Evolutionary conservation across 768 basidiomycete genomes (phyloP).

Genomic region (Cubamyces sp.): DNA sequence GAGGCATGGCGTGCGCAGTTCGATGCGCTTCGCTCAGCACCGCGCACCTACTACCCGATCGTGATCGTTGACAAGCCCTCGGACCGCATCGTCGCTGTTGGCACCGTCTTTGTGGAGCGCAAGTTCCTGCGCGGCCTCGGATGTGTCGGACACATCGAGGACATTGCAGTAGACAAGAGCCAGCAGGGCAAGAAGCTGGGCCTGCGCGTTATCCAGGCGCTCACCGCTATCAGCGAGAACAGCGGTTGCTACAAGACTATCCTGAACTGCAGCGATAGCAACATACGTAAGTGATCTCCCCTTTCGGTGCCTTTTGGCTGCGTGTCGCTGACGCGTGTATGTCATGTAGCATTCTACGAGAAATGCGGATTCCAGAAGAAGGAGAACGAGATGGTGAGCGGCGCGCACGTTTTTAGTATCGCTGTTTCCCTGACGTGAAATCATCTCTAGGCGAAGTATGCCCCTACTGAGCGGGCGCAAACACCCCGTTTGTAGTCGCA

Average conservation of each 20-base stretch:
- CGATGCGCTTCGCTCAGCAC: constrained; percentile 53
- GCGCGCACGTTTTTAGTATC: constrained; percentile 9
- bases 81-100: constrained; percentile 83
- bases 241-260: constrained; percentile 95
- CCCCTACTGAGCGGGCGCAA: constrained; percentile 45
- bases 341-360: constrained; percentile 82
- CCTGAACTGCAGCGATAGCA: constrained; percentile 88
- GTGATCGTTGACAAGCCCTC: constrained; percentile 78
- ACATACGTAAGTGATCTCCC: constrained; percentile 75
- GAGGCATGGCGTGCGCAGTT: constrained; percentile 75
- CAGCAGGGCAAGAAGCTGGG: constrained; percentile 95
- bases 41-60: constrained; percentile 78
- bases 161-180: constrained; percentile 88
- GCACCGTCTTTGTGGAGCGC: constrained; percentile 86
- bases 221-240: constrained; percentile 82
- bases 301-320: background rate
- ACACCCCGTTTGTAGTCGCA: constrained; percentile 41
- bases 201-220: constrained; percentile 80
- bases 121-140: constrained; percentile 92
- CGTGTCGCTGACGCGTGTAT: constrained; percentile 9
- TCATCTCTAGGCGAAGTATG: constrained; percentile 57
- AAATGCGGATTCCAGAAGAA: constrained; percentile 94
- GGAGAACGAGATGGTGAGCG: constrained; percentile 88
- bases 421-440: background rate
- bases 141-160: constrained; percentile 94